phyloP scores from a whole-genome alignment of 495 filamentous ascomycete species.

The Trichoderma erinaceum region DNA sequence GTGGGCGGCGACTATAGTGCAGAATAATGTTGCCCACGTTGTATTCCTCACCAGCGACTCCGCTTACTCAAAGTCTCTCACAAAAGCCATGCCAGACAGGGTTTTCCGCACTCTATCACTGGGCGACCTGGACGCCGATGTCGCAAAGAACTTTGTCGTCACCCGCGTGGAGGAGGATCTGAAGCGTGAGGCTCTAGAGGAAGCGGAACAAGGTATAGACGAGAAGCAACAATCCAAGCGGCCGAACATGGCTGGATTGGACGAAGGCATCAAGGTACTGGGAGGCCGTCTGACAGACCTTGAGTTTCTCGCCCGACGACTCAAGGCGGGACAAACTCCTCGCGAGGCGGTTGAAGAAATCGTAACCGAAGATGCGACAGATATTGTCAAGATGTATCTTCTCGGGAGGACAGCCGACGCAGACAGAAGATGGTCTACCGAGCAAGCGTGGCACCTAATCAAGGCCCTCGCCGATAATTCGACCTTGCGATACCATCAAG shows the following conservation, averaged over 20 bases:
- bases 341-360: constrained; percentile 82
- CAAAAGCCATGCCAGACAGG: constrained; percentile 81
- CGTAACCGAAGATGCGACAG: constrained; percentile 75
- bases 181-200: constrained; percentile 22
- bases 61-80: constrained; percentile 80
- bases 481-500: constrained; percentile 69
- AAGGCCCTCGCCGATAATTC: constrained; percentile 59
- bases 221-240: constrained; percentile 36
- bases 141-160: constrained; percentile 85
- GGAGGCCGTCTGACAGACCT: constrained; percentile 91
- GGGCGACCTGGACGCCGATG: constrained; percentile 76
- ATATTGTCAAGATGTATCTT: constrained; percentile 91
- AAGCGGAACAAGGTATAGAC: constrained; percentile 19
- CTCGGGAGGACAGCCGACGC: constrained; percentile 39
- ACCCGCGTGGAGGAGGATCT: constrained; percentile 60
- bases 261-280: constrained; percentile 71
- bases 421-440: constrained; percentile 60
- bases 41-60: constrained; percentile 94
- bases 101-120: constrained; percentile 81
- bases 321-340: constrained; percentile 84
- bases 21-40: constrained; percentile 88
- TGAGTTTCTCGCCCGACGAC: constrained; percentile 83
- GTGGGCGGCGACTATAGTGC: constrained; percentile 84
- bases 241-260: constrained; percentile 55
- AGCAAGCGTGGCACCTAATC: constrained; percentile 89